These are phyloP conservation scores for Aspergillus sp. DNA, from an alignment of 2,329 filamentous ascomycete species.

Conservation along the genomic window DNA sequence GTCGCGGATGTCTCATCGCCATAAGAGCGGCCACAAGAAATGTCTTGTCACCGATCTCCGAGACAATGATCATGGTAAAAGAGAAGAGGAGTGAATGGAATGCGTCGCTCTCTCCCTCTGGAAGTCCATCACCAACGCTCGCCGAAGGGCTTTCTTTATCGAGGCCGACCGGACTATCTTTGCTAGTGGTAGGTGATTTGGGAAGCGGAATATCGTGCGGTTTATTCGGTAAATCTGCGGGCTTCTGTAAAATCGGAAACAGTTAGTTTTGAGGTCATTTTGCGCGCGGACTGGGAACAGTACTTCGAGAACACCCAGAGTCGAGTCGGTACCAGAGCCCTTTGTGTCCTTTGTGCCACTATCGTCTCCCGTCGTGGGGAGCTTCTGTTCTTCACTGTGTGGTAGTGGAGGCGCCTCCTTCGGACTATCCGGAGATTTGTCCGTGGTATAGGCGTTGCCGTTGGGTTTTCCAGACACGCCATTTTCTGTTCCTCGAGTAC, in stretches of 20 bases:
- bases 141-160: conserved; percentile 35
- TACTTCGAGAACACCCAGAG: conserved; percentile 57
- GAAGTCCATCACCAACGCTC: conserved; percentile 31
- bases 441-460: conserved; percentile 65
- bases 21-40: conserved; percentile 96
- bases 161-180: conserved; percentile 32
- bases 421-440: conserved; percentile 77
- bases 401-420: conserved; percentile 83
- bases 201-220: conserved; percentile 71
- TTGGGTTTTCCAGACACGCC: conserved; percentile 87
- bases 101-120: conserved; percentile 55
- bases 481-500: conserved; percentile 83
- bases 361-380: conserved; percentile 41
- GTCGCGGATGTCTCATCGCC: conserved; percentile 96
- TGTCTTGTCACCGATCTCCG: conserved; percentile 97
- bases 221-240: conserved; percentile 74
- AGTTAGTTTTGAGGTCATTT: background rate
- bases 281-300: background rate
- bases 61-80: conserved; percentile 95
- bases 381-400: conserved; percentile 74
- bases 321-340: conserved; percentile 43
- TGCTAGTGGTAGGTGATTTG: conserved; percentile 54
- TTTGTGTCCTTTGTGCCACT: conserved; percentile 38
- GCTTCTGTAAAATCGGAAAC: conserved; percentile 61
- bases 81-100: conserved; percentile 88